Base-by-base conservation (phyloP, 2,329 filamentous ascomycete species). In the Penicillium hordei region DNA sequence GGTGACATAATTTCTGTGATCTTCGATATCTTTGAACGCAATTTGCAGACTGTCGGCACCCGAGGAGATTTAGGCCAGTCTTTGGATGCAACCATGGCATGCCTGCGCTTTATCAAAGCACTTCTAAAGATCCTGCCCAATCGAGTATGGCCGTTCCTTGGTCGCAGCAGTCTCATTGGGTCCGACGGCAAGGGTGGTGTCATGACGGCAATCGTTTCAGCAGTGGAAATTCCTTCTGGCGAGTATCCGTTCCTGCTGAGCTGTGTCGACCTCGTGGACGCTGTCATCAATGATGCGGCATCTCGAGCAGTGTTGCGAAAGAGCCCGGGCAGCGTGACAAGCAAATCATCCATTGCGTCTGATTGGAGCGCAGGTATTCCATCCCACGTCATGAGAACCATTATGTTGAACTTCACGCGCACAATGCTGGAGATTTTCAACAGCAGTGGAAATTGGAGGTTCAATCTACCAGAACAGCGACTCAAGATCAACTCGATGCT, bases 131-230 rank as follows among this genome's bases (percentile, higher is more conserved):
- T 89, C n/a, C 85, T 89, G 51, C 93, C 94, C 0, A 89, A 89
- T 56, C 83, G 93, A 59, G 87, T 96, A 6, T 97, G 94, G 93
- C 92, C 93, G 4, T 90, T 93, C 71, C 83, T 99, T 67, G 86
- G 88, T 4, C 86, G 91, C 57, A 95, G 91, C 72, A 86, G 88
- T 61, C 79, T 99, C 19, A 81, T 99, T 45, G 89, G 89, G 65
- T 84, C 87, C 6, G 88, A 91, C 64, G 87, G 90, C 10, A 88
- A 87, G 61, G 87, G 87, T 15, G 90, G 91, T 12, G 87, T 89
- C 60, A 82, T 99, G 60, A 85, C 88, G 39, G 86, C 86, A 49
- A 87, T 97, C 51, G 84, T 95, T 3, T 90, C 90, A n/a, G 88
- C 86, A 25, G 84, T 92, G 3, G 94, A 99, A 69, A 83, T 96